Conservation (phyloP, 106 monocot genomes). For the Allium cepa region DNA sequence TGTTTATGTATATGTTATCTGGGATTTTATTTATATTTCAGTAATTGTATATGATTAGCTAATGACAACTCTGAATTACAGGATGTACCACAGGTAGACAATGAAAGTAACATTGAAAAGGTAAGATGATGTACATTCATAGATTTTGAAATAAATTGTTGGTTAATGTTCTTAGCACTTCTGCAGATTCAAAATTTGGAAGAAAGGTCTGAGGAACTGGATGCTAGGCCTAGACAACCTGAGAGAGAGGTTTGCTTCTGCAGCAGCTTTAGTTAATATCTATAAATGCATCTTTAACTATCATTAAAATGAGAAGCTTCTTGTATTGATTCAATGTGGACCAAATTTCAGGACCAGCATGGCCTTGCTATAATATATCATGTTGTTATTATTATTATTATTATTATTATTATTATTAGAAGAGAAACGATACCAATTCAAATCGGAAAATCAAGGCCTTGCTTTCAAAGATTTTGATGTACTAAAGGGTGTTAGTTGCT, state of each 20-base stretch:
- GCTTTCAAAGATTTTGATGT: not conserved
- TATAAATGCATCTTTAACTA: too few relatives aligned
- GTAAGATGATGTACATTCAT: conserved; percentile 15
- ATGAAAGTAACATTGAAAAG: conserved; percentile 47
- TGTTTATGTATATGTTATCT: too few relatives aligned
- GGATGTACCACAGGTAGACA: conserved; percentile 40
- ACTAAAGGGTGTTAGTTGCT: too few relatives aligned
- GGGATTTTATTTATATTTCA: too few relatives aligned
- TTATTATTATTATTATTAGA: not conserved
- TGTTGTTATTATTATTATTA: not conserved
- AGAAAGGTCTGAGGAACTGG: conserved; percentile 38
- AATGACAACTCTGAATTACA: conserved; percentile 14
- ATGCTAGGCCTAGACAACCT: conserved; percentile 24
- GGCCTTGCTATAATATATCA: too few relatives aligned
- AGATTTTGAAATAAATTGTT: not conserved
- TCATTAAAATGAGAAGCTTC: too few relatives aligned
- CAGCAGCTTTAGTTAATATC: not conserved
- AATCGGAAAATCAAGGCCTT: too few relatives aligned
- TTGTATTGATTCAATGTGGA: too few relatives aligned
- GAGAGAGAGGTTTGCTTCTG: conserved; percentile 37
- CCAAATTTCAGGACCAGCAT: too few relatives aligned
- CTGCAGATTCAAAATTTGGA: conserved; percentile 55
- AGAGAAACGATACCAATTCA: too few relatives aligned
- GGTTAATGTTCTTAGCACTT: conserved; percentile 1
- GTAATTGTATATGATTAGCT: too few relatives aligned